Conservation (phyloP, 805 yeast genomes). For the Yarrowia bubula region DNA sequence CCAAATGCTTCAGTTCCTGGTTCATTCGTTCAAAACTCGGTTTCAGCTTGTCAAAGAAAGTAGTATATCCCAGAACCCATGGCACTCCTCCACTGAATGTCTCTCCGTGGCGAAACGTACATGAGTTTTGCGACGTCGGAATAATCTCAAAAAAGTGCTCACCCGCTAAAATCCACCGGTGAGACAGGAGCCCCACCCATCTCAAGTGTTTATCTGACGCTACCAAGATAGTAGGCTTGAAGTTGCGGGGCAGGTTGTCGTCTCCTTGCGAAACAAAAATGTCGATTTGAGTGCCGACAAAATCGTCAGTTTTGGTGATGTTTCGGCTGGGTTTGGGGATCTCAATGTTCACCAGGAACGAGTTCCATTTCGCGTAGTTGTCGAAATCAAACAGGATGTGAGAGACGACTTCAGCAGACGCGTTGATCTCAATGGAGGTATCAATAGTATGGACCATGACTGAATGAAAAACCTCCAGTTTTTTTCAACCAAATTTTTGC, state of each 20-base stretch:
- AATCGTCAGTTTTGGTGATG: background rate
- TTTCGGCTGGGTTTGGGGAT: background rate
- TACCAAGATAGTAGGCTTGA: background rate
- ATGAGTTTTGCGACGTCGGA: background rate
- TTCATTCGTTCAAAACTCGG: background rate
- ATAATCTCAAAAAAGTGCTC: conserved; percentile 4
- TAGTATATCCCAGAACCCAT: background rate
- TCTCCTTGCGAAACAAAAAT: background rate
- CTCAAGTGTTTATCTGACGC: background rate
- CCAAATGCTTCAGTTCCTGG: conserved; percentile 9
- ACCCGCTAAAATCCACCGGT: background rate
- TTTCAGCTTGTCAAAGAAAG: background rate
- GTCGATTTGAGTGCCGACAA: background rate
- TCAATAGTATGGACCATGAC: background rate
- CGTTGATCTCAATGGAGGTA: conserved; percentile 3
- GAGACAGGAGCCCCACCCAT: background rate
- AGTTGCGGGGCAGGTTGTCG: conserved; percentile 1
- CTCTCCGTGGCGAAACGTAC: background rate
- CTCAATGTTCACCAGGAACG: conserved; percentile 2
- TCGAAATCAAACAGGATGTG: conserved; percentile 7
- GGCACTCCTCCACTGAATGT: background rate
- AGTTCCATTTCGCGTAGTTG: conserved; percentile 17
- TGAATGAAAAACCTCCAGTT: too few species aligned
- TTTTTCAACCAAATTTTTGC: too few species aligned
- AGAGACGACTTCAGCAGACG: background rate